Conservation (phyloP, 495 filamentous ascomycete species). For the Trichocladium uniseriatum region DNA sequence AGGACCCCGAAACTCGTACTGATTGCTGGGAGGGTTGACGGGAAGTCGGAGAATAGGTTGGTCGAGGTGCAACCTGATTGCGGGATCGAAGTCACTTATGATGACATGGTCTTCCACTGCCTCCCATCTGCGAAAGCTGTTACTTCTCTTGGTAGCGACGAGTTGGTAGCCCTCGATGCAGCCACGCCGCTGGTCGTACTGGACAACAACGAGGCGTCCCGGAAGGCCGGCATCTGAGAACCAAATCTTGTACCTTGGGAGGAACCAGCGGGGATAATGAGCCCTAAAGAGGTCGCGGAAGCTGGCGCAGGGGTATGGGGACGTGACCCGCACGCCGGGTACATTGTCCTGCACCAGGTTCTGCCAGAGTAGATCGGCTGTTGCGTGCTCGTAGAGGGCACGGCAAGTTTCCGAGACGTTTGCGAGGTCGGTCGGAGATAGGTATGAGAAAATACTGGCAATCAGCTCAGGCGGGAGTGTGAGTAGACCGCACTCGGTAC, state of each 20-base stretch:
- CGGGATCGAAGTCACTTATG: conserved; percentile 64
- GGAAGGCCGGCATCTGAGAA: conserved; percentile 61
- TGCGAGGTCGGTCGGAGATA: conserved; percentile 49
- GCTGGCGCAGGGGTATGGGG: conserved; percentile 47
- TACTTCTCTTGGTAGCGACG: conserved; percentile 47
- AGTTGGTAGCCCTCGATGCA: conserved; percentile 78
- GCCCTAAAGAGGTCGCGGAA: conserved; percentile 62
- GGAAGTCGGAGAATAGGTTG: conserved; percentile 56
- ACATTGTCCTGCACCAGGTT: conserved; percentile 52
- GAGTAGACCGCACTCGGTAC: conserved; percentile 21
- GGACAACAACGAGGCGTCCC: conserved; percentile 61
- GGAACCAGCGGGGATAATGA: conserved; percentile 77
- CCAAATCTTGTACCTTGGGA: conserved; percentile 74
- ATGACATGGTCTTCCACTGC: conserved; percentile 45
- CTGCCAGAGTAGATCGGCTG: conserved; percentile 55
- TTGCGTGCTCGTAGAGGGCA: conserved; percentile 40
- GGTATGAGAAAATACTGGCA: conserved; percentile 49
- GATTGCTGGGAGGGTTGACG: neutral
- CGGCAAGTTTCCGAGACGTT: conserved; percentile 47
- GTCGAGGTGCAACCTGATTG: conserved; percentile 59
- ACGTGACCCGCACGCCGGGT: conserved; percentile 43
- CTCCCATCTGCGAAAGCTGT: conserved; percentile 51
- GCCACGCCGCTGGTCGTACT: conserved; percentile 60
- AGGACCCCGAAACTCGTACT: neutral
- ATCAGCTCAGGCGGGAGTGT: conserved; percentile 56